phyloP scores from a whole-genome alignment of 2,329 filamentous ascomycete genomes.

The Fusarium paranaense region DNA sequence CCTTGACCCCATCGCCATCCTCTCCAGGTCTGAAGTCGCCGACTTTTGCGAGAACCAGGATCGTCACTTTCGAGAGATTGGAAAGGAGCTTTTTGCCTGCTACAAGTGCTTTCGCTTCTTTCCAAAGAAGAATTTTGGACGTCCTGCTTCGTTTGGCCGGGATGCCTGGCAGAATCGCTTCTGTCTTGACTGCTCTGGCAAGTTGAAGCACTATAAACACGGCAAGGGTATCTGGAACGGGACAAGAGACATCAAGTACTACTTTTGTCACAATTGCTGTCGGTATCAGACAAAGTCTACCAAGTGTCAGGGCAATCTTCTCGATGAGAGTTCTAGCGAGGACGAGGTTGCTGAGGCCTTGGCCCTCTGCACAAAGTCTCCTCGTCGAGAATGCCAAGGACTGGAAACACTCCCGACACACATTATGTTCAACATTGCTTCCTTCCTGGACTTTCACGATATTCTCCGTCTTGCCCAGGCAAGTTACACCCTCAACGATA shows the following conservation, averaged over 20 bases:
- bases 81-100: conserved; percentile 22
- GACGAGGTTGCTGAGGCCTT: background rate
- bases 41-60: conserved; percentile 18
- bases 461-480: conserved; percentile 4
- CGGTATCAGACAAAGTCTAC: conserved; percentile 22
- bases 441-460: conserved; percentile 15
- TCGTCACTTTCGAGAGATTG: background rate
- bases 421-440: conserved; percentile 19
- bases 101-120: conserved; percentile 26
- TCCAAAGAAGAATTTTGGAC: conserved; percentile 23
- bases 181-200: conserved; percentile 34
- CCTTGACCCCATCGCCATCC: conserved; percentile 9
- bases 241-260: conserved; percentile 20
- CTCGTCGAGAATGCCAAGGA: background rate
- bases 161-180: conserved; percentile 1
- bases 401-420: conserved; percentile 24
- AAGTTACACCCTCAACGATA: conserved; percentile 12
- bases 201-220: conserved; percentile 2
- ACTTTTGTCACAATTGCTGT: conserved; percentile 38
- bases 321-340: background rate
- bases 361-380: conserved; percentile 3
- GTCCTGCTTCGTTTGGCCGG: background rate
- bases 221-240: conserved; percentile 1
- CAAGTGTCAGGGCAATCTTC: conserved; percentile 12
- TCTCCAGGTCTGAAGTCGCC: background rate